A percentile compares a stretch with the other conserved stretches of the same genome.
These are phyloP conservation scores for Goniomonas avonlea DNA, from an alignment of 78 protist species.

Conservation along the genomic window DNA sequence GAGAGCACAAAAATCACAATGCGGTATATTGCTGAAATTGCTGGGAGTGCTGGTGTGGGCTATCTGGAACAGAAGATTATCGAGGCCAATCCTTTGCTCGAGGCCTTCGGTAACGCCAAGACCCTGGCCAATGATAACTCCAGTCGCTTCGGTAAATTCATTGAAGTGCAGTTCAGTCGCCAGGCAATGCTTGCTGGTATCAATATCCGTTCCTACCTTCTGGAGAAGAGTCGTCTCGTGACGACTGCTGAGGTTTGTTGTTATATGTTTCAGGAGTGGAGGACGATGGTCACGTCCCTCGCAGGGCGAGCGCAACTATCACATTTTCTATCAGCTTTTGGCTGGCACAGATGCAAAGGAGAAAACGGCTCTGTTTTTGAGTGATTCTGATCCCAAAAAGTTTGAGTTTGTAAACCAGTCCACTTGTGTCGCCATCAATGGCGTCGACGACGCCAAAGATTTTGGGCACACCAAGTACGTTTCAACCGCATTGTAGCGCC, in stretches of 20 bases:
- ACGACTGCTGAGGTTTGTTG: no score
- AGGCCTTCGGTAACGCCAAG: constrained; percentile 92
- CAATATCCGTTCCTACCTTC: no score
- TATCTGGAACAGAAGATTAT: no score
- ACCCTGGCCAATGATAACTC: constrained; percentile 78
- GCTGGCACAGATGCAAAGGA: no score
- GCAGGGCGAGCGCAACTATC: constrained; percentile 78
- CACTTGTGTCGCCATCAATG: constrained; percentile 48
- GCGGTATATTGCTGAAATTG: no score
- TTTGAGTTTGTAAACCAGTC: constrained; percentile 38
- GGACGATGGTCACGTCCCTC: no score
- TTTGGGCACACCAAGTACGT: no score
- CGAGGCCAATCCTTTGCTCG: constrained; percentile 76
- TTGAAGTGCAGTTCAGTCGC: constrained; percentile 12
- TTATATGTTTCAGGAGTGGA: no score
- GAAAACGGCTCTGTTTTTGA: no score
- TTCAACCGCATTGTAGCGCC: no score
- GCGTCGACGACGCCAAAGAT: constrained; percentile 58
- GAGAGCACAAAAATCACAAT: constrained; percentile 53
- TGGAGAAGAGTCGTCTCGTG: constrained; percentile 28
- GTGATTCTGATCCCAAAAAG: neutral
- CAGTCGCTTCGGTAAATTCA: constrained; percentile 70
- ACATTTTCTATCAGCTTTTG: constrained; percentile 74
- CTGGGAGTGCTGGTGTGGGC: no score
- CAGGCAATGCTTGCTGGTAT: no score